Base-by-base conservation (phyloP, 1,284 basidiomycete genomes). In the Boletus hoseneyae region DNA sequence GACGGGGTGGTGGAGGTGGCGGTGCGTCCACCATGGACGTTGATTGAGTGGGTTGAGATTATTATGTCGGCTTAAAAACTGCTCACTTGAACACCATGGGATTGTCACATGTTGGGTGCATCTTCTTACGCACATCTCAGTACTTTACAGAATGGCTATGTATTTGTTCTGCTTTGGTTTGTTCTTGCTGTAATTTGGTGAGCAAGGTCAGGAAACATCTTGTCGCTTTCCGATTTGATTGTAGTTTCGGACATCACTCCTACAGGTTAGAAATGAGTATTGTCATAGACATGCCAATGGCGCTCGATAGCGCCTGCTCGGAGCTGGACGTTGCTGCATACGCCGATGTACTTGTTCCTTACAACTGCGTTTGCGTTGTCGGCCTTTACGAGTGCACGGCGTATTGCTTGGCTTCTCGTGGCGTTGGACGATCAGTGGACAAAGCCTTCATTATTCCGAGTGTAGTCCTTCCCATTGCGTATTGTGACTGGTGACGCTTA, bases 1-100 rank as follows among this genome's bases (percentile, higher is more conserved):
- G 58, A 40, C 68, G 74, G 6, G 65, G 72, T n/a, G 63, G 73
- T 38, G 65, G 72, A n/a, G 61, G 73, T 11, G 60, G 73, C 4
- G 58, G 71, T 29, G 65, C 73, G 13, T 51, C 73, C 18, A 66
- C 70, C 1, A 68, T 68, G 67, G 67, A 68, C 15, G 45, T 70
- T 34, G 67, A 63, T 47, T 69, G 53, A 39, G 27, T 32, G 41
- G 32, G 30, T 27, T 42, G 34, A 34, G 13, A 47, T 30, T 27
- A 15, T 50, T 12, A 25, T 50, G 21, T 48, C 18, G 27, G 9
- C 12, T 37, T 7, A 13, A 56, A 62, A 50, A 41, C 18, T 51
- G 38, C 52, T 51, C 48, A 48, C 33, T 19, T 39, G 33, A 47
- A 58, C 50, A 45, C 38, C 45, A 57, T 56, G 50, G 51, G 52